Conservation (phyloP, 768 basidiomycete genomes). For the Podaxis sp. region DNA sequence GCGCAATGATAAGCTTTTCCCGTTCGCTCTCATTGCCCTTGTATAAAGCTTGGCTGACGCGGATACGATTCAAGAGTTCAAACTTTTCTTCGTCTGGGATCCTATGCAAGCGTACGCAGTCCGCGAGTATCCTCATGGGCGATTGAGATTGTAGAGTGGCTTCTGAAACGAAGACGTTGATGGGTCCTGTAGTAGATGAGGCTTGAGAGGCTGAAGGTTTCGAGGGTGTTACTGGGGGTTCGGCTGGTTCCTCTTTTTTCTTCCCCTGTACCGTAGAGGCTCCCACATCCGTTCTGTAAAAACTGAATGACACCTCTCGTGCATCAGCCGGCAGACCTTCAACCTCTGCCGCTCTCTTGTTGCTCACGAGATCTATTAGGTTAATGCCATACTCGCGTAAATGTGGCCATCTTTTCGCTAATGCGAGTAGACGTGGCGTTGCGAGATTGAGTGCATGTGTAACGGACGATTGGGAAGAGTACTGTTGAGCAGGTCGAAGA, state of each 20-base stretch:
- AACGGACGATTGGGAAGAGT: constrained; percentile 84
- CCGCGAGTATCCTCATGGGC: constrained; percentile 76
- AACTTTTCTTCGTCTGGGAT: constrained; percentile 85
- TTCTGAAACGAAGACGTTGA: constrained; percentile 63
- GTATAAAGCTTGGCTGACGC: constrained; percentile 70
- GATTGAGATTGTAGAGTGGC: constrained; percentile 58
- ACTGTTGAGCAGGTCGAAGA: constrained; percentile 93
- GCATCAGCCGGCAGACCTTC: constrained; percentile 70
- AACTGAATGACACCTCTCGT: constrained; percentile 78
- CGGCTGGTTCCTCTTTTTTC: constrained; percentile 44
- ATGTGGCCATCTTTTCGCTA: constrained; percentile 84
- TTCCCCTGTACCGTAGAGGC: constrained; percentile 40
- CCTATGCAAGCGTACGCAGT: constrained; percentile 62
- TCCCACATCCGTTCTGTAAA: constrained; percentile 63
- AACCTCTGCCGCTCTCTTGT: constrained; percentile 50
- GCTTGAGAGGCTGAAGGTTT: constrained; percentile 37
- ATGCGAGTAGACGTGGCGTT: constrained; percentile 74
- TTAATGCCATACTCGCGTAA: constrained; percentile 79
- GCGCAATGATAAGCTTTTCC: constrained; percentile 76
- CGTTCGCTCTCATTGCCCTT: constrained; percentile 60
- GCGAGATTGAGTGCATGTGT: constrained; percentile 82
- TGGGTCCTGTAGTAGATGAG: constrained; percentile 45
- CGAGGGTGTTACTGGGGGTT: constrained; percentile 45
- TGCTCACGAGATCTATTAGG: constrained; percentile 68
- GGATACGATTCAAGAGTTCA: constrained; percentile 84